Conservation (phyloP, 345 rosid genomes). For the Geranium brycei region DNA sequence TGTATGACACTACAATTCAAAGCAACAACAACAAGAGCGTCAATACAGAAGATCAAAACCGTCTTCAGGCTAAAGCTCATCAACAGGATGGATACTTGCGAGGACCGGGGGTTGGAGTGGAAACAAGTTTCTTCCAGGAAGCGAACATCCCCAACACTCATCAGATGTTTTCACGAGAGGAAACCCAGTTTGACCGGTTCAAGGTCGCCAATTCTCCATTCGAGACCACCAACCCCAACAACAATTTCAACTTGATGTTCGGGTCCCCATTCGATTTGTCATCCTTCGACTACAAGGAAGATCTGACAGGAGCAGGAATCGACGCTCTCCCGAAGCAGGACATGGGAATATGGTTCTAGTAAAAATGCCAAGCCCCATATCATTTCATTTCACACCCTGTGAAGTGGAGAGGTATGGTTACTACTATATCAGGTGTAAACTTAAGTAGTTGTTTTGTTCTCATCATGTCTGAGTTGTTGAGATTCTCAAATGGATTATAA, state of each 20-base stretch:
- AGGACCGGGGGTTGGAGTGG: slow-evolving; percentile 33
- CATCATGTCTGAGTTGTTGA: too few species aligned
- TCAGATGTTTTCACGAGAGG: slow-evolving; percentile 38
- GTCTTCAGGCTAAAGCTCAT: slow-evolving; percentile 35
- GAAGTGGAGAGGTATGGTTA: background rate
- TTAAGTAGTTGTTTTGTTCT: too few species aligned
- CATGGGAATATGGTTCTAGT: slow-evolving; percentile 54
- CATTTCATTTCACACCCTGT: too few species aligned
- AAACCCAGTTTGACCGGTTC: slow-evolving; percentile 32
- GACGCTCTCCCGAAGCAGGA: slow-evolving; percentile 58
- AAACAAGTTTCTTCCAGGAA: slow-evolving; percentile 45
- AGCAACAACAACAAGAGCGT: slow-evolving; percentile 22
- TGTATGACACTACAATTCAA: slow-evolving; percentile 55
- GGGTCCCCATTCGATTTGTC: slow-evolving; percentile 55
- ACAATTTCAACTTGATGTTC: slow-evolving; percentile 37
- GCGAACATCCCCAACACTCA: slow-evolving; percentile 32
- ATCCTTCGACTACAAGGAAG: slow-evolving; percentile 60
- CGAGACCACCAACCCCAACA: slow-evolving; percentile 21
- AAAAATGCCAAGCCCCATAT: background rate
- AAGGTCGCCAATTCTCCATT: slow-evolving; percentile 33
- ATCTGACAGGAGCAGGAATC: slow-evolving; percentile 38
- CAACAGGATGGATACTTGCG: slow-evolving; percentile 44
- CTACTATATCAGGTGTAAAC: background rate
- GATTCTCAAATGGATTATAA: too few species aligned
- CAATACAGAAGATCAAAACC: slow-evolving; percentile 27